Percentiles rank a stretch among this genome's conserved stretches.
Evolutionary conservation across 345 rosid species (phyloP).

Genomic region (Pistacia integerrima): DNA sequence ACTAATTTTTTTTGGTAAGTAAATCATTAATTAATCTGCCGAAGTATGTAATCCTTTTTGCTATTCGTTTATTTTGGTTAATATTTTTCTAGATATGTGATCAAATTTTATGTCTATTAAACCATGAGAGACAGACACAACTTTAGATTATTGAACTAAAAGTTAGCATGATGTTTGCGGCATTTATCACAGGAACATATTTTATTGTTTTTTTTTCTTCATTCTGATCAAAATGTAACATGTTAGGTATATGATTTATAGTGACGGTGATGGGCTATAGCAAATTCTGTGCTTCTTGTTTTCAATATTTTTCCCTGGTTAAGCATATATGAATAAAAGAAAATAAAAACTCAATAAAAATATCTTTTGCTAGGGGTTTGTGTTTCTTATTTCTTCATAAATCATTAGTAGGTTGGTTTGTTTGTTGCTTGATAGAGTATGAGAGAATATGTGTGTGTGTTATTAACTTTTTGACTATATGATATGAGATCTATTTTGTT

Average conservation of each 20-base stretch:
- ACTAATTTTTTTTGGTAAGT: background rate
- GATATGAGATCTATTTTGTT: too few relatives aligned
- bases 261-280: background rate
- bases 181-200: too few relatives aligned
- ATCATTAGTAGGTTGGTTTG: background rate
- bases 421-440: background rate
- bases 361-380: background rate
- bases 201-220: too few relatives aligned
- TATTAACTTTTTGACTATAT: too few relatives aligned
- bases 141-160: too few relatives aligned
- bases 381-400: background rate
- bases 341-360: background rate
- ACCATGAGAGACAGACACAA: too few relatives aligned
- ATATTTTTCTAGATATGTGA: too few relatives aligned
- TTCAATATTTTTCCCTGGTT: background rate
- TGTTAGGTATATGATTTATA: too few relatives aligned
- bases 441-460: background rate
- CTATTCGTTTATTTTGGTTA: too few relatives aligned
- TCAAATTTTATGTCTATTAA: too few relatives aligned
- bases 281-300: background rate
- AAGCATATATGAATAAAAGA: background rate
- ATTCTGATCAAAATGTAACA: too few relatives aligned
- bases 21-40: background rate
- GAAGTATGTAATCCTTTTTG: background rate
- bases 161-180: too few relatives aligned